Conservation (phyloP, 176 grass and related monocot genomes). For the Dendrocalamus sinicus region DNA sequence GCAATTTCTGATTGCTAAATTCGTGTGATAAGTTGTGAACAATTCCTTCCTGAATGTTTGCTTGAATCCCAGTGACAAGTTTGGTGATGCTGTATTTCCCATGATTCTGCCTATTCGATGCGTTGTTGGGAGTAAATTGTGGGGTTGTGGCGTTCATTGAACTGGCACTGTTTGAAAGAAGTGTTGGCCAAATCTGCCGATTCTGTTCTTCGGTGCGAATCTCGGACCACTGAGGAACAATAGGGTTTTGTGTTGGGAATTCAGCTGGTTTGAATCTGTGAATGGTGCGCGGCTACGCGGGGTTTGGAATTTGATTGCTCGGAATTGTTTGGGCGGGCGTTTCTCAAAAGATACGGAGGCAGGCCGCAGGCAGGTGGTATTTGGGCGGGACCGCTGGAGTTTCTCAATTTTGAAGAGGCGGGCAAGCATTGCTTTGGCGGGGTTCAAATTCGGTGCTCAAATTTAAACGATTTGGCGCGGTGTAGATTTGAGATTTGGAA, state of each 20-base stretch:
- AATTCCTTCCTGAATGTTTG: no score
- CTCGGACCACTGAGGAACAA: no score
- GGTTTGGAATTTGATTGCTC: background rate
- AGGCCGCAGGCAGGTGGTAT: background rate
- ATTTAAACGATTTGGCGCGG: background rate
- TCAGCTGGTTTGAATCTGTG: background rate
- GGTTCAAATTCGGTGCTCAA: background rate
- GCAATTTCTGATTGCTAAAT: slow-evolving; percentile 12
- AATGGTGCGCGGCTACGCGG: no score
- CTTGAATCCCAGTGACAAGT: no score
- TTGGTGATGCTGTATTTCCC: no score
- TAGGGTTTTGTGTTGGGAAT: background rate
- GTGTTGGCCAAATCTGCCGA: background rate
- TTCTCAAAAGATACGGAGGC: background rate
- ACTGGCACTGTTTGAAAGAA: background rate
- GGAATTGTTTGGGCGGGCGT: background rate
- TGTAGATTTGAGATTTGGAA: background rate
- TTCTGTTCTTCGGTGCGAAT: background rate
- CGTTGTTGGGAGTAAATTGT: no score
- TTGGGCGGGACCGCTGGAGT: background rate
- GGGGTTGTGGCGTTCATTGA: no score
- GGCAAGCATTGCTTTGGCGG: background rate
- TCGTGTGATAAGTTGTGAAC: no score
- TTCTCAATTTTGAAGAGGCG: background rate
- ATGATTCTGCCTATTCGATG: no score